A percentile compares a stretch with the other conserved stretches of the same genome.
Evolutionary conservation across 306 rosid genomes (phyloP).

Genomic region (Astragalus glycyphyllos): DNA sequence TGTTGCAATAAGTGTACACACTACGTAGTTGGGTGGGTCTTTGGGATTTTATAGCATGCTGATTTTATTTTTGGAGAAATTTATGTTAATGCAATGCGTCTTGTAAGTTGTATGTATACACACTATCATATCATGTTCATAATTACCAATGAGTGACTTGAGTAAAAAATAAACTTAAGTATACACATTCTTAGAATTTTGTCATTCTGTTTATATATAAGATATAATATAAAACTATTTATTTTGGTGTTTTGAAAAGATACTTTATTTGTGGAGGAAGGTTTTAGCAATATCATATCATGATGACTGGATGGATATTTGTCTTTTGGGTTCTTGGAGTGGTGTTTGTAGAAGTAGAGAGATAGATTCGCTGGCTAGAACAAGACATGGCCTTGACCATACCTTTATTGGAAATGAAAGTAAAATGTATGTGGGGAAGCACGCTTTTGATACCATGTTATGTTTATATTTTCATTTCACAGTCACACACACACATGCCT

Average conservation of each 20-base stretch:
- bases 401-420: conserved; percentile 94
- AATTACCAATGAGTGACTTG: no score
- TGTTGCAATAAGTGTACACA: no score
- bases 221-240: no score
- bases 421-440: conserved; percentile 60
- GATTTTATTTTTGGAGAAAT: no score
- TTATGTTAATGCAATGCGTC: neutral
- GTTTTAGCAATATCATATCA: neutral
- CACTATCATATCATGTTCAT: no score
- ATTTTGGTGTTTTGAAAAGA: no score
- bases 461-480: conserved; percentile 39
- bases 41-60: no score
- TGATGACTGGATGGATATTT: conserved; percentile 1
- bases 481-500: conserved; percentile 32
- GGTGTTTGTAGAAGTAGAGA: conserved; percentile 42
- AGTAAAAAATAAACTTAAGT: no score
- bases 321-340: conserved; percentile 17
- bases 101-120: no score
- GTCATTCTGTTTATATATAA: no score
- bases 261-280: neutral
- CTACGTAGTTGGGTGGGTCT: no score
- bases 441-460: conserved; percentile 74
- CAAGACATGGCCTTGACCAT: conserved; percentile 62
- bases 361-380: conserved; percentile 72
- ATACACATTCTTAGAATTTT: no score